phyloP scores from a whole-genome alignment of 2,329 filamentous ascomycete genomes.

The Cadophora sp. region DNA sequence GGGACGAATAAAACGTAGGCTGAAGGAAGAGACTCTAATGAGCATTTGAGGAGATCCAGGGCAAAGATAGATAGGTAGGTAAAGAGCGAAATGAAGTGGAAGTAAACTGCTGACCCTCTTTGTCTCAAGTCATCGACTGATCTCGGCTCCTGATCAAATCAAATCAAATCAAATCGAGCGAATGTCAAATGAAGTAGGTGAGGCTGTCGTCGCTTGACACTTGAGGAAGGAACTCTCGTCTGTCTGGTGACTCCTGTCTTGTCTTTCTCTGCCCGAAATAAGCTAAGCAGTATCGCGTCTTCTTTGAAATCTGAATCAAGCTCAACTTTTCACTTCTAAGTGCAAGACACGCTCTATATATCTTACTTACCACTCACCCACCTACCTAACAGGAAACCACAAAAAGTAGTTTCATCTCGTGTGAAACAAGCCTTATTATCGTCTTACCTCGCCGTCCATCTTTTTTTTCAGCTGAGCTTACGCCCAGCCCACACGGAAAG shows the following conservation, averaged over 20 bases:
- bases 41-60: conserved; percentile 14
- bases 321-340: neutral
- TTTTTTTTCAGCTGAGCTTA: conserved; percentile 13
- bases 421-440: conserved; percentile 7
- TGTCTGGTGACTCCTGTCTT: conserved; percentile 1
- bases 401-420: neutral
- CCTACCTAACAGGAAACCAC: neutral
- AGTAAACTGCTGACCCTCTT: conserved; percentile 8
- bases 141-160: conserved; percentile 11
- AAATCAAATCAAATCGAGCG: neutral
- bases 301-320: neutral
- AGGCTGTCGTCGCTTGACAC: neutral
- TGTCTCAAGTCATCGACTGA: conserved; percentile 3
- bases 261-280: neutral
- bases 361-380: neutral
- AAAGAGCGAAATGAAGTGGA: neutral
- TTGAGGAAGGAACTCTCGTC: neutral
- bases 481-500: neutral
- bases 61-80: neutral
- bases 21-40: conserved; percentile 14
- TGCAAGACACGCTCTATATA: conserved; percentile 7
- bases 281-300: neutral
- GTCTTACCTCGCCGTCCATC: conserved; percentile 1
- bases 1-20: conserved; percentile 7
- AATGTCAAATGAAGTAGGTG: neutral